These are phyloP conservation scores for Epichloe glyceriae DNA, from an alignment of 2,329 filamentous ascomycete genomes.

Conservation along the genomic window DNA sequence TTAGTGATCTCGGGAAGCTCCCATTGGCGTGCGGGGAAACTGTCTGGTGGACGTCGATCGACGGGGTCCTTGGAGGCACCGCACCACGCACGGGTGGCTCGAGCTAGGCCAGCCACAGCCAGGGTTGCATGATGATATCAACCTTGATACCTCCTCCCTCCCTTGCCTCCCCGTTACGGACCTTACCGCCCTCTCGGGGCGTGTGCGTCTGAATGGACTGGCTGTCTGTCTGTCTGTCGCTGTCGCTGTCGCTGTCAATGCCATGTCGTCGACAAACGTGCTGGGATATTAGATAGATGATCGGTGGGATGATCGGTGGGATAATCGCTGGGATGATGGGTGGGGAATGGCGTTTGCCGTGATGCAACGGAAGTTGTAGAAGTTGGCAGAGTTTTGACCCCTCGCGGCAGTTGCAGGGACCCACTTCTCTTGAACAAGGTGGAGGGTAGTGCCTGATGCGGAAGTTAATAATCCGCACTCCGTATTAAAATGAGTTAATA, in stretches of 20 bases:
- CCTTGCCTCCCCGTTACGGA: too few species aligned
- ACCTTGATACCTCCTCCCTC: too few species aligned
- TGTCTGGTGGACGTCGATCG: too few species aligned
- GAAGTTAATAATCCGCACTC: neutral
- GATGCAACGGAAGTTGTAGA: neutral
- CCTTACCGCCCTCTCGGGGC: neutral
- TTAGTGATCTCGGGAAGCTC: too few species aligned
- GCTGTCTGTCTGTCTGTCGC: too few species aligned
- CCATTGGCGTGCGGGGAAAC: too few species aligned
- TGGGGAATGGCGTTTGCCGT: neutral
- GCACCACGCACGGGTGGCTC: too few species aligned
- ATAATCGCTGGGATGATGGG: neutral
- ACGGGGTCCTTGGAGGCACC: too few species aligned
- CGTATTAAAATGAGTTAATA: neutral
- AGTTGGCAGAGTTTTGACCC: neutral
- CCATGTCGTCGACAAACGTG: neutral
- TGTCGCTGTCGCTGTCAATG: too few species aligned
- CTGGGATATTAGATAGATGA: neutral
- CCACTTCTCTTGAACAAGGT: neutral
- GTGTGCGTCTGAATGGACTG: too few species aligned
- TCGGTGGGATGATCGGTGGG: neutral
- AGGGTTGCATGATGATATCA: too few species aligned
- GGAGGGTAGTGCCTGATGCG: neutral
- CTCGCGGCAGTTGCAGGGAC: neutral
- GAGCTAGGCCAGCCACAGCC: too few species aligned